Percentiles rank a stretch among this genome's conserved stretches.
phyloP scores from a whole-genome alignment of 306 rosid species.

The Sesbania bispinosa region DNA sequence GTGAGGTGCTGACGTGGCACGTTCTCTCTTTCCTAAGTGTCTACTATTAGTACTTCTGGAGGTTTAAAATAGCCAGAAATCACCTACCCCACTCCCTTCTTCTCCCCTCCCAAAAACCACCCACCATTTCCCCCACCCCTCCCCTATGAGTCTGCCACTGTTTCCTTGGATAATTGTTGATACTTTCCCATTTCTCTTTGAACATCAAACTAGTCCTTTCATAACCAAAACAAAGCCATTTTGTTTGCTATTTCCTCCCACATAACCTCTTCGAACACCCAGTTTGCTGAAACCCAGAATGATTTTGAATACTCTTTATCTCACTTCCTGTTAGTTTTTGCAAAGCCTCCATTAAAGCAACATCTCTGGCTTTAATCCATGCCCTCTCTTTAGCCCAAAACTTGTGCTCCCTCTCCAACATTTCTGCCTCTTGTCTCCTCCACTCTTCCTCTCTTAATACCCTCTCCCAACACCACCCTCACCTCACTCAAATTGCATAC shows the following conservation, averaged over 20 bases:
- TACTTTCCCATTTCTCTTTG: slow-evolving; percentile 59
- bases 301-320: slow-evolving; percentile 21
- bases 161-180: slow-evolving; percentile 33
- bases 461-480: too few relatives aligned
- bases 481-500: too few relatives aligned
- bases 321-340: slow-evolving; percentile 66
- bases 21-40: too few relatives aligned
- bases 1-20: too few relatives aligned
- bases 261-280: slow-evolving; percentile 47
- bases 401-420: slow-evolving; percentile 72
- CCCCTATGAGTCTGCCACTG: too few relatives aligned
- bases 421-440: slow-evolving; percentile 63
- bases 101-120: too few relatives aligned
- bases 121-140: too few relatives aligned
- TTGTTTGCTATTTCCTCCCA: slow-evolving; percentile 67
- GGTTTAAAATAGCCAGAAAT: too few relatives aligned
- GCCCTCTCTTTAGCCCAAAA: slow-evolving; percentile 96
- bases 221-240: slow-evolving; percentile 57
- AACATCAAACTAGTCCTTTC: slow-evolving; percentile 52
- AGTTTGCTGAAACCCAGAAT: slow-evolving; percentile 33
- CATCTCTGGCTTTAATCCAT: slow-evolving; percentile 92
- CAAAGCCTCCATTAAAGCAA: slow-evolving; percentile 80
- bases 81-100: too few relatives aligned
- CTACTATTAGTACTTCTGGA: too few relatives aligned
- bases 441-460: slow-evolving; percentile 74